These are phyloP conservation scores for Tolypocladium nubicola DNA, from an alignment of 2,329 filamentous ascomycete genomes.

Conservation along the genomic window DNA sequence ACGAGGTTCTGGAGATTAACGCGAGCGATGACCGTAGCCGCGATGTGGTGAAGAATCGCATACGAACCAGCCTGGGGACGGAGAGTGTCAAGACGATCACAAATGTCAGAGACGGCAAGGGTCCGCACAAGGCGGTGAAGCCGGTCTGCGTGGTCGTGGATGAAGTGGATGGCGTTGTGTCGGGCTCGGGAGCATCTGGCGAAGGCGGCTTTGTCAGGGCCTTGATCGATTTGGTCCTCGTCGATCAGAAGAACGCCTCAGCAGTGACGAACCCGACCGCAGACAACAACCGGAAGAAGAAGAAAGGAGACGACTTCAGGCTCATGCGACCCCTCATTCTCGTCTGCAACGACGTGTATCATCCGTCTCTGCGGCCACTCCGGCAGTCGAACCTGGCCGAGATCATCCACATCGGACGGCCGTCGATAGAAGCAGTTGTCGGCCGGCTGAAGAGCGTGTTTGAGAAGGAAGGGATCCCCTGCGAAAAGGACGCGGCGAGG, in stretches of 20 bases:
- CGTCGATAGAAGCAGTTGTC: slow-evolving; percentile 77
- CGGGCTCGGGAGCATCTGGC: slow-evolving; percentile 63
- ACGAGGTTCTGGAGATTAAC: slow-evolving; percentile 95
- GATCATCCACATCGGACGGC: slow-evolving; percentile 83
- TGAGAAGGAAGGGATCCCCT: slow-evolving; percentile 76
- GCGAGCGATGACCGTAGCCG: slow-evolving; percentile 89
- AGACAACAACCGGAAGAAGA: slow-evolving; percentile 37
- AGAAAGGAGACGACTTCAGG: slow-evolving; percentile 77
- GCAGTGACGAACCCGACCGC: slow-evolving; percentile 13
- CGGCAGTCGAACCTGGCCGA: slow-evolving; percentile 80
- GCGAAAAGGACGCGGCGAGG: slow-evolving; percentile 80
- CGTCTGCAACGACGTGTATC: slow-evolving; percentile 96
- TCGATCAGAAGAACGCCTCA: slow-evolving; percentile 69
- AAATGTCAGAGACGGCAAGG: slow-evolving; percentile 44
- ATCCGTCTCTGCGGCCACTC: slow-evolving; percentile 74
- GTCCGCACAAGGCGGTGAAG: slow-evolving; percentile 58
- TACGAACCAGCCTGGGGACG: slow-evolving; percentile 84
- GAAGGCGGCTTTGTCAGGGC: slow-evolving; percentile 96
- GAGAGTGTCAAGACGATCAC: slow-evolving; percentile 79
- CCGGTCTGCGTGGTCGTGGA: slow-evolving; percentile 93
- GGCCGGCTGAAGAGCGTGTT: slow-evolving; percentile 74
- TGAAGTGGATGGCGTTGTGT: slow-evolving; percentile 89
- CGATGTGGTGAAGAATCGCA: slow-evolving; percentile 82
- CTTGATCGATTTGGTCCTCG: slow-evolving; percentile 75
- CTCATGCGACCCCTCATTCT: slow-evolving; percentile 81